These are phyloP conservation scores for Jimgerdemannia lactiflua DNA, from an alignment of 192 early-diverging fungal species.

Conservation along the genomic window DNA sequence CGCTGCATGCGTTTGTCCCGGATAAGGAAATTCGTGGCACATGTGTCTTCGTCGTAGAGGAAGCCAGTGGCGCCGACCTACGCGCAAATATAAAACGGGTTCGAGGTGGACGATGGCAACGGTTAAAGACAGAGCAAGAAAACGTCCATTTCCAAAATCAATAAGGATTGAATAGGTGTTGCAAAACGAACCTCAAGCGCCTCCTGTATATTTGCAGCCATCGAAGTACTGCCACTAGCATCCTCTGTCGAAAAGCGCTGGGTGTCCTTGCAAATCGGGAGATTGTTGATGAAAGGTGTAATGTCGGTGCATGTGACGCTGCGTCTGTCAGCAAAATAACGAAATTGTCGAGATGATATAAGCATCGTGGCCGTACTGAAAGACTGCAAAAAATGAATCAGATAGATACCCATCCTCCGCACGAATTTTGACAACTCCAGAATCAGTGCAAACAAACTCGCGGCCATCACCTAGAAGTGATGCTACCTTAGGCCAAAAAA, in stretches of 20 bases:
- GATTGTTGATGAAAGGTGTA: slow-evolving; percentile 48
- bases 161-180: not conserved
- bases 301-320: slow-evolving; percentile 41
- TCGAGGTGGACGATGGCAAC: too few species aligned
- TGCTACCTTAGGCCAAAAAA: too few species aligned
- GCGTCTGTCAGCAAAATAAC: slow-evolving; percentile 1
- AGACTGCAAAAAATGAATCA: not conserved
- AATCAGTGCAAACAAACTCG: slow-evolving; percentile 44
- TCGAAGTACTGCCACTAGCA: slow-evolving; percentile 54
- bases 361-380: not conserved
- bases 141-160: not conserved
- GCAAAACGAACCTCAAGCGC: slow-evolving; percentile 29
- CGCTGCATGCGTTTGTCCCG: slow-evolving; percentile 52
- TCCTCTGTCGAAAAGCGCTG: slow-evolving; percentile 37
- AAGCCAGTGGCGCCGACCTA: slow-evolving; percentile 27
- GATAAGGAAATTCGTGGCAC: slow-evolving; percentile 61
- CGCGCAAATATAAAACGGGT: too few species aligned
- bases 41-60: slow-evolving; percentile 58
- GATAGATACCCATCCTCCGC: slow-evolving; percentile 44
- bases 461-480: slow-evolving; percentile 37
- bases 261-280: slow-evolving; percentile 46
- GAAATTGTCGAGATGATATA: not conserved
- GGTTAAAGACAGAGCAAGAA: not conserved
- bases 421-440: slow-evolving; percentile 35
- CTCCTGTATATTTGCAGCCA: slow-evolving; percentile 58